A percentile compares a stretch with the other conserved stretches of the same genome.
Evolutionary conservation across 768 basidiomycete genomes (phyloP).

Genomic region (Russula griseocarnosa): DNA sequence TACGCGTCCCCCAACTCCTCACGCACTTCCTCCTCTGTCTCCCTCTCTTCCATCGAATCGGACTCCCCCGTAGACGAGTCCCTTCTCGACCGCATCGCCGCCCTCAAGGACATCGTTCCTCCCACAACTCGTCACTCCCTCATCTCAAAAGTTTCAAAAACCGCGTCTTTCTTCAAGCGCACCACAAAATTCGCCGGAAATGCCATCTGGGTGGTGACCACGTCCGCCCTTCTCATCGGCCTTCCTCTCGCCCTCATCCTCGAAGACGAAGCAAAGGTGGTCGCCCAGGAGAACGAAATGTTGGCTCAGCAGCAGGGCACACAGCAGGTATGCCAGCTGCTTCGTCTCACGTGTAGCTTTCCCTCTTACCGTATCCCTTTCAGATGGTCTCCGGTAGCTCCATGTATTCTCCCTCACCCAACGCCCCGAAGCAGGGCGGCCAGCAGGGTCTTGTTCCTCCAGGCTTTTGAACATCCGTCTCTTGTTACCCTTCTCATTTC

Average conservation of each 20-base stretch:
- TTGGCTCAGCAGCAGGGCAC: constrained; percentile 89
- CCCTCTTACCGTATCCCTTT: constrained; percentile 1
- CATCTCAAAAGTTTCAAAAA: constrained; percentile 52
- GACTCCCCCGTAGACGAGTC: constrained; percentile 74
- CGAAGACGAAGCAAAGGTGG: constrained; percentile 94
- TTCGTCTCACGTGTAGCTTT: no score
- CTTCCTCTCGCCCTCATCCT: constrained; percentile 88
- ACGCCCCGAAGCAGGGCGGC: constrained; percentile 19
- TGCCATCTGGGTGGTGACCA: constrained; percentile 92
- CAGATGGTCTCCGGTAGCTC: constrained; percentile 28
- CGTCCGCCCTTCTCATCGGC: constrained; percentile 88
- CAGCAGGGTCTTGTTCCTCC: constrained; percentile 28
- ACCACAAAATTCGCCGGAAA: constrained; percentile 75
- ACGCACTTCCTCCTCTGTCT: constrained; percentile 62
- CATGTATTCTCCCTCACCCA: constrained; percentile 25
- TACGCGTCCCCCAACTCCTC: constrained; percentile 75
- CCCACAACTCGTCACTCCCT: constrained; percentile 83
- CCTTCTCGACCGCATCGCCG: constrained; percentile 78
- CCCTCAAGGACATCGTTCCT: constrained; percentile 94
- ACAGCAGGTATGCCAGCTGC: constrained; percentile 59
- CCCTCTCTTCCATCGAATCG: constrained; percentile 77
- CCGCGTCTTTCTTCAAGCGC: constrained; percentile 61
- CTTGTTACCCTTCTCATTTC: not conserved
- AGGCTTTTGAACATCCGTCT: constrained; percentile 20
- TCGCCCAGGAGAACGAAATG: constrained; percentile 92